A percentile compares a stretch with the other conserved stretches of the same genome.
These are phyloP conservation scores for Nannizziopsis arthrosporioides DNA, from an alignment of 2,329 filamentous ascomycete species.

Conservation along the genomic window DNA sequence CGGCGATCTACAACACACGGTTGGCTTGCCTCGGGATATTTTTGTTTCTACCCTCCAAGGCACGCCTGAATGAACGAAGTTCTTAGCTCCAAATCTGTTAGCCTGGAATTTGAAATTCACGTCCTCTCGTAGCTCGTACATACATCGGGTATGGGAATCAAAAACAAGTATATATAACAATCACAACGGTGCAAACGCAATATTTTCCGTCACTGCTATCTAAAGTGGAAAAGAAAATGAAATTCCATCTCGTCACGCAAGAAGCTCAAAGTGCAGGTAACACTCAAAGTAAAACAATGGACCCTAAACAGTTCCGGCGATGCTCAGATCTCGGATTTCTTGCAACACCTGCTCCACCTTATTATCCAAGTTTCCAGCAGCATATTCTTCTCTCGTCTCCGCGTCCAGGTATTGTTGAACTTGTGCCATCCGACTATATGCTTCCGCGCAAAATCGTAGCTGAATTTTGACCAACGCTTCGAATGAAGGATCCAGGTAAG, in stretches of 20 bases:
- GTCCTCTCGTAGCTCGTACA: conserved; percentile 1
- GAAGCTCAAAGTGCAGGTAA: background rate
- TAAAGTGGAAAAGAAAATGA: background rate
- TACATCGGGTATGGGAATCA: conserved; percentile 6
- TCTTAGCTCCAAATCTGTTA: too few relatives aligned
- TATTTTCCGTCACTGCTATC: background rate
- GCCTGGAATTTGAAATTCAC: too few relatives aligned
- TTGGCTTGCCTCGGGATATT: too few relatives aligned
- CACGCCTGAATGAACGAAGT: too few relatives aligned
- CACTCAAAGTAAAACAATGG: background rate
- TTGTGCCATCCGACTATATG: conserved; percentile 95
- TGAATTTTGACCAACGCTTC: conserved; percentile 99
- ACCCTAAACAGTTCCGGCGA: conserved; percentile 56
- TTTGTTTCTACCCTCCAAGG: too few relatives aligned
- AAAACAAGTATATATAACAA: background rate
- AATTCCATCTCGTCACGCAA: background rate
- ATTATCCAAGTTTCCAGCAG: conserved; percentile 79
- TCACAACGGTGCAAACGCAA: background rate
- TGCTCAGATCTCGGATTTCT: conserved; percentile 93
- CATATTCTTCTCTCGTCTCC: conserved; percentile 91
- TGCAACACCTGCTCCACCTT: conserved; percentile 91
- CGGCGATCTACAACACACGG: too few relatives aligned
- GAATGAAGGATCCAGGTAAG: conserved; percentile 92
- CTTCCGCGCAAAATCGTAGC: conserved; percentile 91
- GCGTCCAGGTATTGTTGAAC: conserved; percentile 97